Percentiles rank a stretch among this genome's conserved stretches.
Evolutionary conservation across 2,329 filamentous ascomycete species (phyloP).

Genomic region (Trichoderma koningii): DNA sequence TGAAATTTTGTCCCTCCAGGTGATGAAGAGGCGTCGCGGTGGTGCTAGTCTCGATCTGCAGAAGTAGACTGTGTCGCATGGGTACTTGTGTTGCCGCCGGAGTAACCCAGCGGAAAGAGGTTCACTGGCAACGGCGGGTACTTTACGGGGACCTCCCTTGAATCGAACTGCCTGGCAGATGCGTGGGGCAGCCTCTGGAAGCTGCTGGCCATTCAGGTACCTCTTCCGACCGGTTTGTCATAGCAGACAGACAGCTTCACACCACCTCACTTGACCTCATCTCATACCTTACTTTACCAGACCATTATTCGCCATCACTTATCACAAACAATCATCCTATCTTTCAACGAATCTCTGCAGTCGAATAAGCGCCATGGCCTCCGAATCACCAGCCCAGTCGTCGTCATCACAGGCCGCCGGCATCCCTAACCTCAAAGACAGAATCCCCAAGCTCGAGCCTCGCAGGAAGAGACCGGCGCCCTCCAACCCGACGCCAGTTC

Average conservation of each 20-base stretch:
- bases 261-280: not conserved
- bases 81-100: not conserved
- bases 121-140: not conserved
- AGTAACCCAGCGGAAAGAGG: not conserved
- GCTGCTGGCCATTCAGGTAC: conserved; percentile 20
- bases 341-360: not conserved
- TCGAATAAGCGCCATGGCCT: conserved; percentile 33
- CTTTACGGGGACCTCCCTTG: conserved; percentile 3
- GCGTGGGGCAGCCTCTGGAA: conserved; percentile 11
- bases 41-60: conserved; percentile 24
- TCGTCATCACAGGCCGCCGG: conserved; percentile 28
- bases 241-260: not conserved
- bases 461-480: conserved; percentile 56
- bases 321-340: conserved; percentile 19
- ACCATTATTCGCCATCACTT: not conserved
- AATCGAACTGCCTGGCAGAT: not conserved
- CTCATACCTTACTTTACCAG: not conserved
- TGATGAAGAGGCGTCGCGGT: not conserved
- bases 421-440: conserved; percentile 49
- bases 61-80: not conserved
- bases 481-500: conserved; percentile 63
- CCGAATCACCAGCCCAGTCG: conserved; percentile 29
- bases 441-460: conserved; percentile 68
- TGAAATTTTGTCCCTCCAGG: conserved; percentile 20
- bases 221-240: conserved; percentile 3